Conservation (phyloP, 1,284 basidiomycete species). For the Apiotrichum gamsii region DNA sequence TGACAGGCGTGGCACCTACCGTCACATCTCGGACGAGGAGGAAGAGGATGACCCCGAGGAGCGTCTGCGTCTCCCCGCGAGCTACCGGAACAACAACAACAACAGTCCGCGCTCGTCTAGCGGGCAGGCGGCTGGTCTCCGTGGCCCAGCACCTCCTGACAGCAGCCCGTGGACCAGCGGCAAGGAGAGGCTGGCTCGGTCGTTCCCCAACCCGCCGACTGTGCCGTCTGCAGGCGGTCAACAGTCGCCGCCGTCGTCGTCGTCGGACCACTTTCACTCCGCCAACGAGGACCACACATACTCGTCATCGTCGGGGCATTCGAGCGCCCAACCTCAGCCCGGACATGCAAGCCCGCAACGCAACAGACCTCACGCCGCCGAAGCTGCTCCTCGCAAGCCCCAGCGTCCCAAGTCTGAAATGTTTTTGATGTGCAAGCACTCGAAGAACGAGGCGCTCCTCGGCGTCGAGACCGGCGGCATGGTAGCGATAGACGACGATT, state of each 20-base stretch:
- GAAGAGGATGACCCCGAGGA: constrained; percentile 2
- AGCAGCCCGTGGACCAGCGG: background rate
- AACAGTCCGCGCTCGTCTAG: background rate
- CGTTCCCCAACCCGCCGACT: background rate
- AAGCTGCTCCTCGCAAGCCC: background rate
- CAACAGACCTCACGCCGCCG: background rate
- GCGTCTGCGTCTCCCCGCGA: background rate
- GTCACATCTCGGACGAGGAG: background rate
- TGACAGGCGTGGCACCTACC: background rate
- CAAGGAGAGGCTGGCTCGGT: background rate
- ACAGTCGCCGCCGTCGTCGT: background rate
- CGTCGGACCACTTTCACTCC: background rate
- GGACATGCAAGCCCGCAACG: no score
- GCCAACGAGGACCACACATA: background rate
- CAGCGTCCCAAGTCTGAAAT: background rate
- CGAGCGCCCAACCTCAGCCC: no score
- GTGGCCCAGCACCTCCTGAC: no score
- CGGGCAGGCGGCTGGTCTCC: background rate
- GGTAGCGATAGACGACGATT: constrained; percentile 7
- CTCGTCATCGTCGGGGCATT: no score
- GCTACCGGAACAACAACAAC: background rate
- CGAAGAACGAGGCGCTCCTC: constrained; percentile 30
- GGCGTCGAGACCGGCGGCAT: constrained; percentile 35
- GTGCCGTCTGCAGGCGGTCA: no score
- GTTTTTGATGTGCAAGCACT: constrained; percentile 21